These are phyloP conservation scores for Cryptosporidium parvum DNA, from an alignment of 169 alveolate species.

Conservation along the genomic window DNA sequence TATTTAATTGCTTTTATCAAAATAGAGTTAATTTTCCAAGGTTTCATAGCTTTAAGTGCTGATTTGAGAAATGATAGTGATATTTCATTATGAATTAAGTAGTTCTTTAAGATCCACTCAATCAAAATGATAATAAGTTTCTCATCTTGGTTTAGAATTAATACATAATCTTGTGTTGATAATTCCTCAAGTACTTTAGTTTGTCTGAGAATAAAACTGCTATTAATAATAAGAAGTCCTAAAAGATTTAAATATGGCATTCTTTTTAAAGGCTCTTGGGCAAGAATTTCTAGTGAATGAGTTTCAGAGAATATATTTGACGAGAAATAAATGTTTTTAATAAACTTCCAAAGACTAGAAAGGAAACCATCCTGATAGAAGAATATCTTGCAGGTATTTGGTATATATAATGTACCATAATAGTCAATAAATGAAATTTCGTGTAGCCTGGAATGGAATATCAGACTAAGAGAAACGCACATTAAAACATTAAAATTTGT, in stretches of 20 bases:
- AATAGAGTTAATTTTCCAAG: not conserved
- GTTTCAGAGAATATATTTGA: not conserved
- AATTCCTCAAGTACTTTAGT: not conserved
- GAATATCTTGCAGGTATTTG: constrained; percentile 8
- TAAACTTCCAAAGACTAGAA: constrained; percentile 6
- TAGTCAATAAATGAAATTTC: constrained; percentile 26
- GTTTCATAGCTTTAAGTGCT: not conserved
- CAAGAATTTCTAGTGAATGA: not conserved
- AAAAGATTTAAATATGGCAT: constrained; percentile 23
- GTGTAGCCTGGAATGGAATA: constrained; percentile 38
- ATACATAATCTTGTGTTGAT: not conserved
- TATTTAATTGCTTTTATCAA: not conserved
- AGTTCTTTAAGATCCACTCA: constrained; percentile 20
- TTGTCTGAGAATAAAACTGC: not conserved
- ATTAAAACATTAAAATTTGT: not conserved
- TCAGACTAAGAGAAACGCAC: constrained; percentile 32
- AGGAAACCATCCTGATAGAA: constrained; percentile 15
- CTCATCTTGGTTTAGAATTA: not conserved
- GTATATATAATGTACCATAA: constrained; percentile 2
- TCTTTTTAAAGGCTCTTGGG: not conserved
- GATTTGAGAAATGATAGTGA: not conserved
- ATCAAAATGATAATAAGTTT: not conserved
- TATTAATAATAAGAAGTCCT: constrained; percentile 7
- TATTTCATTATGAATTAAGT: not conserved
- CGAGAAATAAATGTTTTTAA: not conserved